Evolutionary conservation across 75 land plant genomes (phyloP).

Genomic region (Pseudotsuga menziesii): DNA sequence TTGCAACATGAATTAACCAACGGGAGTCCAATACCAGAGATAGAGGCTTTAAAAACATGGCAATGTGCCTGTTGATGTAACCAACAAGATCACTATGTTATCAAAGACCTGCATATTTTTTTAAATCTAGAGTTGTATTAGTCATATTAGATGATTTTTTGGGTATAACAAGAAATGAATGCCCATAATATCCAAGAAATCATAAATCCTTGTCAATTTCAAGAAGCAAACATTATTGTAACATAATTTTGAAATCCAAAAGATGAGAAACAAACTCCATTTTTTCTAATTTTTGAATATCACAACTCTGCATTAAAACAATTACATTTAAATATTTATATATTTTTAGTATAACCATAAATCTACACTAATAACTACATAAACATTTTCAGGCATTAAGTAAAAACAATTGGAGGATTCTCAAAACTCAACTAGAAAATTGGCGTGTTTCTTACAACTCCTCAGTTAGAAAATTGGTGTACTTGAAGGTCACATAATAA

Average conservation of each 20-base stretch:
- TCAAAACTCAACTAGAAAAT: too few relatives aligned
- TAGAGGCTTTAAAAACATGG: slow-evolving; percentile 2
- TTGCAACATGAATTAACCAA: not conserved
- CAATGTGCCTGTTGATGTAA: slow-evolving; percentile 5
- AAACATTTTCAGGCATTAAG: too few relatives aligned
- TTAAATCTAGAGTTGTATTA: not conserved
- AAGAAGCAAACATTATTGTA: not conserved
- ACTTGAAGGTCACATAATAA: too few relatives aligned
- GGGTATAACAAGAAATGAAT: not conserved
- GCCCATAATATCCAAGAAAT: not conserved
- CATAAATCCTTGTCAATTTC: not conserved
- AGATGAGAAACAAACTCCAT: not conserved
- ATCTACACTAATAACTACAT: too few relatives aligned
- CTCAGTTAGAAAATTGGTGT: too few relatives aligned
- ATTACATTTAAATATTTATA: too few relatives aligned
- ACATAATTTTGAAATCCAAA: not conserved
- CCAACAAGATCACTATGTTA: slow-evolving; percentile 11
- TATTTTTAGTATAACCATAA: too few relatives aligned
- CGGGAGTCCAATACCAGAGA: not conserved
- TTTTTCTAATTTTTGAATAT: not conserved
- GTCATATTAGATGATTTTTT: not conserved
- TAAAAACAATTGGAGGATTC: too few relatives aligned
- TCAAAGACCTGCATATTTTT: slow-evolving; percentile 8
- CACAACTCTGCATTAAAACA: too few relatives aligned
- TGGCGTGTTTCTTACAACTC: too few relatives aligned